Evolutionary conservation across 1,284 basidiomycete genomes (phyloP), one percentile per base, ranked within the genome.

Genomic region (Puccinia sorghi): DNA sequence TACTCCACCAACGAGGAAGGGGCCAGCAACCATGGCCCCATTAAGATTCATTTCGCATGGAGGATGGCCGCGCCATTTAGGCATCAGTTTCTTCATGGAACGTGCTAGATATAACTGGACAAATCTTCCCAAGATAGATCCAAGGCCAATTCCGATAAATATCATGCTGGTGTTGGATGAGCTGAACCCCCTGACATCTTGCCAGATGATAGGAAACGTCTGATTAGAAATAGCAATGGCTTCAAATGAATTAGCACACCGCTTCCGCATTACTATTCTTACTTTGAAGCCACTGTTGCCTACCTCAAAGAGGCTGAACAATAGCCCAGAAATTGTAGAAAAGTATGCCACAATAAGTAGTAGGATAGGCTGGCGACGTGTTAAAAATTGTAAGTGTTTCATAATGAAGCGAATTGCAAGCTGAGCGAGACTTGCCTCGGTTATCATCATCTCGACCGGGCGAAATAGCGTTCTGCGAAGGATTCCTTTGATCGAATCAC

Each of bases 71-170:
- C 87, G 86, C 81, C 86, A 86, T 80, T 86, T 84, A 0, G 84
- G 84, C 8, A 86, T 84, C 72, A 87, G 86, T 52, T 84, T 83
- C 57, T 86, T 85, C 81, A 90, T 90, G 48, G 86, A 85, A 8
- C 86, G 88, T 79, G 82, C 80, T 0, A 83, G 63, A 22, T 61
- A 37, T 20, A 84, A 66, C 66, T 81, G 82, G 66, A 83, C 46
- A 2, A 80, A 61, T 8, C 82, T 86, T 43, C 88, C 89, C n/a
- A 89, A 77, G 0, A 86, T 86, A 0, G 89, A 89, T 9, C 90
- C 90, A 73, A 91, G 87, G 25, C 89, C 89, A 69, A 92, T 87
- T 27, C 90, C 90, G 79, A 91, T 88, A 85, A 91, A 91, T 61
- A 90, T 87, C 37, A 92, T 86, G 20, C 90, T 90, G 57, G 86